A percentile compares a stretch with the other conserved stretches of the same genome.
phyloP scores from a whole-genome alignment of 192 early-diverging fungal genomes.

The Backusella liffmaniae region DNA sequence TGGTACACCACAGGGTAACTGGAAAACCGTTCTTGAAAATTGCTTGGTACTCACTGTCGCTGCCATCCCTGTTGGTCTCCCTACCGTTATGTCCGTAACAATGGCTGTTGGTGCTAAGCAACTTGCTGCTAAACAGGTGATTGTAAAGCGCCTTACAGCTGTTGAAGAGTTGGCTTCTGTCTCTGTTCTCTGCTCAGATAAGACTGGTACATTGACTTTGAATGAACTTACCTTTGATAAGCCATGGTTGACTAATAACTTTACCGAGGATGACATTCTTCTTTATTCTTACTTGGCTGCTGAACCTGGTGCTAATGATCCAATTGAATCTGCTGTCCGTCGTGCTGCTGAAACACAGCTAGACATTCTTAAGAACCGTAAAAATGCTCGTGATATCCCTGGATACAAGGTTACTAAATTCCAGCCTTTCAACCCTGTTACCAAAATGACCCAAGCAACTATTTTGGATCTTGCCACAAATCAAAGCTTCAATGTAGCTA shows the following conservation, averaged over 20 bases:
- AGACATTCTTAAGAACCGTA: slow-evolving; percentile 58
- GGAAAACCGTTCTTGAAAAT: slow-evolving; percentile 62
- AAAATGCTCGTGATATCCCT: slow-evolving; percentile 59
- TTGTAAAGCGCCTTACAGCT: slow-evolving; percentile 92
- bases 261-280: slow-evolving; percentile 75
- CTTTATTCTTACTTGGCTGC: slow-evolving; percentile 81
- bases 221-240: slow-evolving; percentile 93
- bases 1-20: slow-evolving; percentile 49
- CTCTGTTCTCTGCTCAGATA: slow-evolving; percentile 80
- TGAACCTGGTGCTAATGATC: slow-evolving; percentile 88
- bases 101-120: slow-evolving; percentile 97
- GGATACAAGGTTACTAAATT: slow-evolving; percentile 92
- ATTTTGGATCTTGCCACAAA: slow-evolving; percentile 77
- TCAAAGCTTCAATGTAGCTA: slow-evolving; percentile 74
- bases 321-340: slow-evolving; percentile 89
- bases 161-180: slow-evolving; percentile 95
- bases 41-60: slow-evolving; percentile 91
- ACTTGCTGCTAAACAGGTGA: slow-evolving; percentile 90
- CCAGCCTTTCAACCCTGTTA: slow-evolving; percentile 90
- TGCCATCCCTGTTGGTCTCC: slow-evolving; percentile 92
- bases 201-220: slow-evolving; percentile 90
- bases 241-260: slow-evolving; percentile 69
- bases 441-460: slow-evolving; percentile 91
- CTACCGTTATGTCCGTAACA: slow-evolving; percentile 94
- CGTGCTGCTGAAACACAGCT: slow-evolving; percentile 76